Conservation (phyloP, 2,329 filamentous ascomycete species). For the Clonostachys chloroleuca region DNA sequence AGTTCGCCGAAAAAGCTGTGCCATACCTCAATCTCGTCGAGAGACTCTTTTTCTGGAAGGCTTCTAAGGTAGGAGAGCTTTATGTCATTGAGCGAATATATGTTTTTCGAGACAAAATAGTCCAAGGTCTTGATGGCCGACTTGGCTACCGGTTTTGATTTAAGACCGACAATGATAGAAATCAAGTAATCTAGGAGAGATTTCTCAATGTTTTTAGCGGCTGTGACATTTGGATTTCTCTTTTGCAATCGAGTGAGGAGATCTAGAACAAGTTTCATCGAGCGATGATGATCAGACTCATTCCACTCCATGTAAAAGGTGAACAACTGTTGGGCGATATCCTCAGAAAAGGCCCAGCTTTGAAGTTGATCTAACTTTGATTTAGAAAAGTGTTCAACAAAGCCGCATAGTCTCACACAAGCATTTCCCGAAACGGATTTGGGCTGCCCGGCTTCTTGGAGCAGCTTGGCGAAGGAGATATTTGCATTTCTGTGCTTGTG, state of each 20-base stretch:
- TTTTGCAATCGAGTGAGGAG: slow-evolving; percentile 45
- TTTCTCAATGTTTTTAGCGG: slow-evolving; percentile 30
- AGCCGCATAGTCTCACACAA: slow-evolving; percentile 54
- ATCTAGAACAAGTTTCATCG: slow-evolving; percentile 59
- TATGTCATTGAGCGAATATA: slow-evolving; percentile 44
- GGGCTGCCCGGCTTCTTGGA: slow-evolving; percentile 45
- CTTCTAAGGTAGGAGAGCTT: slow-evolving; percentile 29
- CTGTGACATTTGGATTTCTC: slow-evolving; percentile 39
- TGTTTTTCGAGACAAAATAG: slow-evolving; percentile 57
- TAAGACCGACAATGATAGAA: slow-evolving; percentile 54
- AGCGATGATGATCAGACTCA: slow-evolving; percentile 59
- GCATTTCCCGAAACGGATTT: slow-evolving; percentile 51
- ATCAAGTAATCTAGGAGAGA: slow-evolving; percentile 47
- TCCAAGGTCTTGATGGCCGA: slow-evolving; percentile 65
- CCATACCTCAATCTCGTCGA: background rate
- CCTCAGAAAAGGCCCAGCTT: slow-evolving; percentile 45
- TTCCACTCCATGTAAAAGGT: slow-evolving; percentile 64
- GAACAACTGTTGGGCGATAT: slow-evolving; percentile 46
- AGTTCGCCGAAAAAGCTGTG: background rate
- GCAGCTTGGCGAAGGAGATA: slow-evolving; percentile 40
- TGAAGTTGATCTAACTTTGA: slow-evolving; percentile 36
- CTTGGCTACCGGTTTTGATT: slow-evolving; percentile 61
- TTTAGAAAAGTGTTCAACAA: slow-evolving; percentile 54
- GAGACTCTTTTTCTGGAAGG: background rate
- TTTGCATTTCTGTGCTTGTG: slow-evolving; percentile 17